Conservation (phyloP, 345 rosid genomes). For the Barbarea vulgaris region DNA sequence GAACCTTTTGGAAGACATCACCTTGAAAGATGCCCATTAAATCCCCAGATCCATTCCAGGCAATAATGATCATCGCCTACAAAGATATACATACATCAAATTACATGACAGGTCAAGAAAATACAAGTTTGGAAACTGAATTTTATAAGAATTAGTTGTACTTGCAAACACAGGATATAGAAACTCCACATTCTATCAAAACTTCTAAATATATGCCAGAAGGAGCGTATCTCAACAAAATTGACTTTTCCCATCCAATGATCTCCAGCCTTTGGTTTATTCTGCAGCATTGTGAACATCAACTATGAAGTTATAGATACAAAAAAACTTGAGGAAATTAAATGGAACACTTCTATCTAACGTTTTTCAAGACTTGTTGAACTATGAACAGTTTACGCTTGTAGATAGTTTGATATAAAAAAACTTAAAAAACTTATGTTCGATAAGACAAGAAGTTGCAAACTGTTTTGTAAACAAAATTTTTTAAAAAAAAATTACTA, state of each 20-base stretch:
- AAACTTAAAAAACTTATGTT: no score
- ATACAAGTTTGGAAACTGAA: conserved; percentile 10
- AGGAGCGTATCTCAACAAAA: conserved; percentile 63
- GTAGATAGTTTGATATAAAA: neutral
- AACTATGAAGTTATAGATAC: neutral
- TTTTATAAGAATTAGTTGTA: neutral
- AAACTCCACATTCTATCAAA: conserved; percentile 73
- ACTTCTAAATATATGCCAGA: conserved; percentile 68
- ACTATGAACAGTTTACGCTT: neutral
- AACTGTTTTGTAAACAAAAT: neutral
- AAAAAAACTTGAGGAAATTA: no score
- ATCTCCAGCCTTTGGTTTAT: conserved; percentile 41
- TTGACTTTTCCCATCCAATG: conserved; percentile 57
- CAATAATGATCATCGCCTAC: conserved; percentile 68
- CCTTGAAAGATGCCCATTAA: conserved; percentile 48
- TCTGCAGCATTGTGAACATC: conserved; percentile 39
- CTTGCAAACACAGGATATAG: conserved; percentile 59
- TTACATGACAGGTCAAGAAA: conserved; percentile 12
- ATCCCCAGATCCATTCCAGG: conserved; percentile 63
- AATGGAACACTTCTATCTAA: no score
- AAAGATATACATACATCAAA: conserved; percentile 27
- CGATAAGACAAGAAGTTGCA: neutral
- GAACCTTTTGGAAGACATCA: conserved; percentile 57
- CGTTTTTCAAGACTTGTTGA: no score
- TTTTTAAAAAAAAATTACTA: neutral